A percentile compares a stretch with the other conserved stretches of the same genome.
Evolutionary conservation across 306 rosid genomes (phyloP).

Genomic region (Canavalia ensiformis): DNA sequence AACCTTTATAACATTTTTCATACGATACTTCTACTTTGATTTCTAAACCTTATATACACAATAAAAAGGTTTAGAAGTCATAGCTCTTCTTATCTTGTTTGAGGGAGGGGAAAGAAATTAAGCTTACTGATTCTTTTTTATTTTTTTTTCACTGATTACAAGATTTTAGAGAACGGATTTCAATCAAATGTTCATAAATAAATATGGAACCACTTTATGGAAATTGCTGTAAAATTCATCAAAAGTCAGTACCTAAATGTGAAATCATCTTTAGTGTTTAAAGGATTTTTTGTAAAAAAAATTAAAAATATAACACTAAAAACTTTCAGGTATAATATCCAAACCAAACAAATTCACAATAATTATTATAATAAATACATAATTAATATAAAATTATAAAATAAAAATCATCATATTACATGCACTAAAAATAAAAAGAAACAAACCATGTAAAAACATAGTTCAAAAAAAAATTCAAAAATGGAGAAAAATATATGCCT

Average conservation of each 20-base stretch:
- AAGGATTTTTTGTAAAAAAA: not conserved
- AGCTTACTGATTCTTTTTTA: not conserved
- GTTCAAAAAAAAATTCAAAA: too few species aligned
- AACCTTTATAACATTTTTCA: too few species aligned
- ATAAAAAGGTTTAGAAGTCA: too few species aligned
- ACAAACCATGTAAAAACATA: too few species aligned
- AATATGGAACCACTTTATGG: not conserved
- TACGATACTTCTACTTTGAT: too few species aligned
- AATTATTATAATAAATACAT: too few species aligned
- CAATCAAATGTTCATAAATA: not conserved
- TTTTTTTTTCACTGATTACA: not conserved
- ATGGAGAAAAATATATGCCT: too few species aligned
- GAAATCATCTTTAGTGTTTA: not conserved
- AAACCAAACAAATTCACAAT: too few species aligned
- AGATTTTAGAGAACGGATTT: constrained; percentile 17
- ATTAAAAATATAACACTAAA: not conserved
- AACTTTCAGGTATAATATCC: constrained; percentile 12
- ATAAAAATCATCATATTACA: too few species aligned
- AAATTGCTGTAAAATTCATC: constrained; percentile 36
- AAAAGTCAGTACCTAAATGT: not conserved
- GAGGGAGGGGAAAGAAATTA: not conserved
- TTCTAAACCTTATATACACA: too few species aligned
- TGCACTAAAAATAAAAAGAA: too few species aligned
- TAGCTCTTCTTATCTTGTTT: not conserved
- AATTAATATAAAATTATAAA: too few species aligned